These are phyloP conservation scores for Thoreauomyces humboldtii DNA, from an alignment of 192 early-diverging fungal genomes.

Conservation along the genomic window DNA sequence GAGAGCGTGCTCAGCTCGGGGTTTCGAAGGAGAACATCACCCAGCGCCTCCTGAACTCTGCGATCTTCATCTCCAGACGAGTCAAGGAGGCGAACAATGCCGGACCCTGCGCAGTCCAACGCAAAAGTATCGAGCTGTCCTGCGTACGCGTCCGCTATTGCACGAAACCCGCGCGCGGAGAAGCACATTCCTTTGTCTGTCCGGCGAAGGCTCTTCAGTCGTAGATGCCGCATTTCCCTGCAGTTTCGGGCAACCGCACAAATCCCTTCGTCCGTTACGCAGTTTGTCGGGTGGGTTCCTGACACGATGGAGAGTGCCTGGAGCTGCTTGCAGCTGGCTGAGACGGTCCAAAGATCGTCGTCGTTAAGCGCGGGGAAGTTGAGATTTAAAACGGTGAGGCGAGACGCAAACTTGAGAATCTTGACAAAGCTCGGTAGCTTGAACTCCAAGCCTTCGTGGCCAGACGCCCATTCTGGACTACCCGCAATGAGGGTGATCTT, in stretches of 20 bases:
- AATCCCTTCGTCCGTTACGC: conserved; percentile 6
- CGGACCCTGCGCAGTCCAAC: conserved; percentile 8
- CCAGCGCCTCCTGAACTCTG: conserved; percentile 1
- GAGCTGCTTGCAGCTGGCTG: conserved; percentile 4
- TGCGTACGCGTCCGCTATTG: background rate
- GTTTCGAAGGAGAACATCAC: background rate
- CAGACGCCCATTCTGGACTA: background rate
- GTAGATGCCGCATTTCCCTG: background rate
- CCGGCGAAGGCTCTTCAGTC: background rate
- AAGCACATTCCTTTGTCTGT: background rate
- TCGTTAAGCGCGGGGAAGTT: conserved; percentile 13
- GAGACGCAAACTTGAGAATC: background rate
- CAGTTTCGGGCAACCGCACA: conserved; percentile 8
- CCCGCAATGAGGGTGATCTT: background rate
- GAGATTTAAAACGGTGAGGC: conserved; percentile 5
- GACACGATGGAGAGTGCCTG: conserved; percentile 2
- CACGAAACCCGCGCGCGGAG: background rate
- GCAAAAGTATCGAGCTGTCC: conserved; percentile 15
- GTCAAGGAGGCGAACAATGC: background rate
- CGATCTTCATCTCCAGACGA: background rate
- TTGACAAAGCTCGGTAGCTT: background rate
- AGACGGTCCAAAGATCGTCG: conserved; percentile 18
- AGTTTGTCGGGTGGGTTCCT: background rate
- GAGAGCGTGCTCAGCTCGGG: conserved; percentile 7
- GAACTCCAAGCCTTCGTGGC: background rate